These are phyloP conservation scores for Saccharomyces hybrid DNA, from an alignment of 1,139 yeast genomes.

Conservation along the genomic window DNA sequence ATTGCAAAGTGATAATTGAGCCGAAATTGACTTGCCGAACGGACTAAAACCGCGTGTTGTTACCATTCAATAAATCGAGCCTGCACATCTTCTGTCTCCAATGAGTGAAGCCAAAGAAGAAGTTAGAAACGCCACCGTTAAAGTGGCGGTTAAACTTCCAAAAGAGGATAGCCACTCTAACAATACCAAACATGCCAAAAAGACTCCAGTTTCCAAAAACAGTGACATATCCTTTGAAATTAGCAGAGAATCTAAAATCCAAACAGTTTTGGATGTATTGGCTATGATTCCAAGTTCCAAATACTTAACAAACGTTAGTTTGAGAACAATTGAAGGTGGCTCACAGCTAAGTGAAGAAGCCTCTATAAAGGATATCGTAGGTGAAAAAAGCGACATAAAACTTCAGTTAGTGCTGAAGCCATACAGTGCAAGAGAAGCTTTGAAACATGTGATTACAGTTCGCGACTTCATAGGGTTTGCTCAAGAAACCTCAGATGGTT, in stretches of 20 bases:
- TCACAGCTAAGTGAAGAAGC: conserved; percentile 14
- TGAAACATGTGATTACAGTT: conserved; percentile 27
- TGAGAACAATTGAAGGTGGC: conserved; percentile 15
- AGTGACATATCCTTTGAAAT: conserved; percentile 22
- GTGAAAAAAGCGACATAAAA: conserved; percentile 15
- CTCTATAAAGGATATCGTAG: conserved; percentile 18
- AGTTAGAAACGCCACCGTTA: conserved; percentile 8
- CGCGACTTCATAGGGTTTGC: conserved; percentile 32
- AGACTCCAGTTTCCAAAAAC: conserved; percentile 6
- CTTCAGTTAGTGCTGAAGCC: conserved; percentile 24
- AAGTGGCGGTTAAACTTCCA: conserved; percentile 15
- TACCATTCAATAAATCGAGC: background rate
- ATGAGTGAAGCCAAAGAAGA: conserved; percentile 1
- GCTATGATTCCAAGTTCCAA: conserved; percentile 23
- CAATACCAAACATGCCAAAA: background rate
- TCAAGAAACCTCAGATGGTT: conserved; percentile 26
- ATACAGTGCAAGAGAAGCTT: conserved; percentile 27
- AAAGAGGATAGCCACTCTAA: conserved; percentile 4
- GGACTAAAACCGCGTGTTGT: background rate
- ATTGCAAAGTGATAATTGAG: background rate
- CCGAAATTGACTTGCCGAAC: background rate
- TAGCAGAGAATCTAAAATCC: conserved; percentile 23
- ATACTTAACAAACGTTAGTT: conserved; percentile 24
- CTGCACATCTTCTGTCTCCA: background rate
- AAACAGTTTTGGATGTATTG: conserved; percentile 23